Conservation (phyloP, 2,329 filamentous ascomycete species). For the Emmonsia crescens region DNA sequence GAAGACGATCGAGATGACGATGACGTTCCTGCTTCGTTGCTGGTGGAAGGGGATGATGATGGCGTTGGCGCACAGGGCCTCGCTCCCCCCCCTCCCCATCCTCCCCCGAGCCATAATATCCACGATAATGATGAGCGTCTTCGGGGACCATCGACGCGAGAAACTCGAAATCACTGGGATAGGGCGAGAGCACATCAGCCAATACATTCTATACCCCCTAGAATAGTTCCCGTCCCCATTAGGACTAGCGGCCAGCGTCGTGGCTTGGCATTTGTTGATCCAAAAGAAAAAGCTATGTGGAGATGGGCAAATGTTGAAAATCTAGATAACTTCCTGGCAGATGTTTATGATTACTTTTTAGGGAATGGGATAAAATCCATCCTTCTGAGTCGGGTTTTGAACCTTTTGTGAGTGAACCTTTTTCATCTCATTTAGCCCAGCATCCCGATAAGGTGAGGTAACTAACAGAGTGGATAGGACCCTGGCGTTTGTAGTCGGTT, state of each 20-base stretch:
- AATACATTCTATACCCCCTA: constrained; percentile 14
- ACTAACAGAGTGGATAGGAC: constrained; percentile 45
- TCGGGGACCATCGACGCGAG: constrained; percentile 33
- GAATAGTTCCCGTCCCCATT: background rate
- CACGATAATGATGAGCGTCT: constrained; percentile 15
- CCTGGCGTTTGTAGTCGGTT: constrained; percentile 68
- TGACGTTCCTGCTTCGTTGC: constrained; percentile 51
- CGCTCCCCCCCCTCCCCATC: constrained; percentile 25
- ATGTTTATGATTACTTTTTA: constrained; percentile 78
- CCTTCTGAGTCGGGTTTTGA: constrained; percentile 57
- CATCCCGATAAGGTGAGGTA: background rate
- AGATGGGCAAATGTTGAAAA: constrained; percentile 87
- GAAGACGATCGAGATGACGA: constrained; percentile 19
- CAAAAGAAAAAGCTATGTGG: constrained; percentile 75
- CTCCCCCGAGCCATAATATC: constrained; percentile 10
- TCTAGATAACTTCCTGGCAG: constrained; percentile 73
- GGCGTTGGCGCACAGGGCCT: constrained; percentile 29
- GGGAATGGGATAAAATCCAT: constrained; percentile 81
- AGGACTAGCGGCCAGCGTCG: background rate
- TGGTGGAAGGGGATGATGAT: constrained; percentile 44
- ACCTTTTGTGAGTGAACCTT: constrained; percentile 52
- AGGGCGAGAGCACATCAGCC: constrained; percentile 36
- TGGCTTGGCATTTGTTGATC: constrained; percentile 39
- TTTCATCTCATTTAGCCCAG: background rate
- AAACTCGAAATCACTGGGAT: constrained; percentile 39